These are phyloP conservation scores for Jimgerdemannia lactiflua DNA, from an alignment of 192 early-diverging fungal genomes.

Conservation along the genomic window DNA sequence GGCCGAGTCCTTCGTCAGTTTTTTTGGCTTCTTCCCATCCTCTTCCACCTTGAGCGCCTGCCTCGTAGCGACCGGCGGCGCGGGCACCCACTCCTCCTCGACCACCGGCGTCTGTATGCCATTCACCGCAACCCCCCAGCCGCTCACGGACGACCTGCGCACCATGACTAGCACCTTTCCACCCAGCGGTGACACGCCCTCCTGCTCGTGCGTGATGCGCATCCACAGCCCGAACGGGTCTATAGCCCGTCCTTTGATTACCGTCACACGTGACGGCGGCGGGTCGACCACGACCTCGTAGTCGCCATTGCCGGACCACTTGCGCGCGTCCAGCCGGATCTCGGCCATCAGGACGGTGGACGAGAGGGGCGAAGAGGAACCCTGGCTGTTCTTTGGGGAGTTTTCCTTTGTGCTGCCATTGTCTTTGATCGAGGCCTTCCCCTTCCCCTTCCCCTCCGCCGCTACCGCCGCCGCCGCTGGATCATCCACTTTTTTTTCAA, in stretches of 20 bases:
- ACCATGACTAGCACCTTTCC: constrained; percentile 45
- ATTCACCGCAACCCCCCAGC: constrained; percentile 26
- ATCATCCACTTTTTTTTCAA: background rate
- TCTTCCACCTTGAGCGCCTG: constrained; percentile 21
- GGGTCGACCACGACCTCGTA: constrained; percentile 45
- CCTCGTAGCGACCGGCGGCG: constrained; percentile 20
- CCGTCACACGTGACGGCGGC: constrained; percentile 38
- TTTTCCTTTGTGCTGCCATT: background rate
- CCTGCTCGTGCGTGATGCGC: constrained; percentile 38
- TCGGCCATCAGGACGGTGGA: constrained; percentile 12
- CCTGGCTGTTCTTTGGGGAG: background rate
- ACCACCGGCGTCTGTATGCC: constrained; percentile 11
- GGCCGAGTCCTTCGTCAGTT: background rate
- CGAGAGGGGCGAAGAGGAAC: background rate
- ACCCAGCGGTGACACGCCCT: constrained; percentile 34
- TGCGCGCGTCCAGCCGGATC: constrained; percentile 35
- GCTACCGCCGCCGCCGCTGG: background rate
- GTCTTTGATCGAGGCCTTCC: background rate
- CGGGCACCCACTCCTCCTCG: constrained; percentile 25
- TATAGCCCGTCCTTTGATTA: constrained; percentile 19
- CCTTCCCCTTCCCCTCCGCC: background rate
- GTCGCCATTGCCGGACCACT: constrained; percentile 28
- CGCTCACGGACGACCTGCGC: constrained; percentile 19
- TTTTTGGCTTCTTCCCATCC: constrained; percentile 20
- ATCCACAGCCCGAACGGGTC: constrained; percentile 42